A percentile compares a stretch with the other conserved stretches of the same genome.
These are phyloP conservation scores for Curvularia spicifera DNA, from an alignment of 2,329 filamentous ascomycete species.

Conservation along the genomic window DNA sequence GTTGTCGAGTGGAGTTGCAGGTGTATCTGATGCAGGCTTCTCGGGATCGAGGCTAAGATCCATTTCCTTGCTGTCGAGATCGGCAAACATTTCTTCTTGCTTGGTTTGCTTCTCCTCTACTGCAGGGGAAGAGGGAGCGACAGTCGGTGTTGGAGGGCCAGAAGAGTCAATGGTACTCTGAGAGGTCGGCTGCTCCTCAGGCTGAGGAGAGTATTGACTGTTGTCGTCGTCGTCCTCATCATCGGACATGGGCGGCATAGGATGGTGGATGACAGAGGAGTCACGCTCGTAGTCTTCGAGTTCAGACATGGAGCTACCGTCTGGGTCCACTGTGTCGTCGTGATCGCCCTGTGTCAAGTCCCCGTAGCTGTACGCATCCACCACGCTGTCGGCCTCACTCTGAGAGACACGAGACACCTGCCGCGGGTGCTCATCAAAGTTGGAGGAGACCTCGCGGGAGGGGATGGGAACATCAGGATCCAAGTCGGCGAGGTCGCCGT, in stretches of 20 bases:
- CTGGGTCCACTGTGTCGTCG: slow-evolving; percentile 63
- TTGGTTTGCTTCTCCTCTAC: slow-evolving; percentile 39
- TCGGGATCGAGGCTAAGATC: slow-evolving; percentile 63
- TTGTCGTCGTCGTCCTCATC: slow-evolving; percentile 67
- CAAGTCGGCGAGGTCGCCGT: slow-evolving; percentile 61
- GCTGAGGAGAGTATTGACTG: slow-evolving; percentile 61
- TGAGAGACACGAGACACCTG: slow-evolving; percentile 68
- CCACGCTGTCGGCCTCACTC: slow-evolving; percentile 55
- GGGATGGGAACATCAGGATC: slow-evolving; percentile 92
- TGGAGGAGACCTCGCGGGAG: slow-evolving; percentile 74
- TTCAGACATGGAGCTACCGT: slow-evolving; percentile 55
- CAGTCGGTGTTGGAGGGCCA: slow-evolving; percentile 56
- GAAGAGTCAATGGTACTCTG: slow-evolving; percentile 50
- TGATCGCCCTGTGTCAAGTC: slow-evolving; percentile 66
- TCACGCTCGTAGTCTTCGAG: slow-evolving; percentile 54
- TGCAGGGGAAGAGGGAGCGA: slow-evolving; percentile 34
- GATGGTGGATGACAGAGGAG: slow-evolving; percentile 64
- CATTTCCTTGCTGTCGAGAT: slow-evolving; percentile 60
- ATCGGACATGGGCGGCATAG: slow-evolving; percentile 37
- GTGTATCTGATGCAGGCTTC: slow-evolving; percentile 52
- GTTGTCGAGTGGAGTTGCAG: slow-evolving; percentile 39
- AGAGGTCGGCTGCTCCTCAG: slow-evolving; percentile 44
- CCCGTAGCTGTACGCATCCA: slow-evolving; percentile 66
- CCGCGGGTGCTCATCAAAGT: slow-evolving; percentile 64
- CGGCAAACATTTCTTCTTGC: slow-evolving; percentile 55